Percentiles rank a stretch among this genome's conserved stretches.
Evolutionary conservation across 352 stramenopile genomes (phyloP).

Genomic region (Phytopythium litorale): DNA sequence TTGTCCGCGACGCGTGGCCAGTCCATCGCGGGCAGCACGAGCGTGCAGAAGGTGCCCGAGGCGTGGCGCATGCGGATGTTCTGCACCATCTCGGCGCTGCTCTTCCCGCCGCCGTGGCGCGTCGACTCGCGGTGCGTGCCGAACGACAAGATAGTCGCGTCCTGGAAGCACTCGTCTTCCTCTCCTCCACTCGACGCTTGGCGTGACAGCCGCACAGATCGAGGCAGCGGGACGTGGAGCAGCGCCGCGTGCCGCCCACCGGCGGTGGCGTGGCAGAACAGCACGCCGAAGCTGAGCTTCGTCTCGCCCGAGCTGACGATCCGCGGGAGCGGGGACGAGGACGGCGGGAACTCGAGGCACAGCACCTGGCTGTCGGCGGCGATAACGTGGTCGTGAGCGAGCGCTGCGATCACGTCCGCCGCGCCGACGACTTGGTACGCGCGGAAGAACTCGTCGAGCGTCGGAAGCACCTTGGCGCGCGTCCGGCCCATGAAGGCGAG

Average conservation of each 20-base stretch:
- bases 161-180: slow-evolving; percentile 45
- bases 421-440: slow-evolving; percentile 36
- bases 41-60: slow-evolving; percentile 72
- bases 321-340: neutral
- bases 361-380: slow-evolving; percentile 38
- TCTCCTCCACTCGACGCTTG: slow-evolving; percentile 5
- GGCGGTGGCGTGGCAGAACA: slow-evolving; percentile 39
- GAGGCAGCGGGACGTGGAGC: slow-evolving; percentile 54
- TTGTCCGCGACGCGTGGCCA: slow-evolving; percentile 43
- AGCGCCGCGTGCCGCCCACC: slow-evolving; percentile 18
- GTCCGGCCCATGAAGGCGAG: slow-evolving; percentile 28
- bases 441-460: slow-evolving; percentile 30
- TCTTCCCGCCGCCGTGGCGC: slow-evolving; percentile 68
- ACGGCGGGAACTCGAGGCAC: slow-evolving; percentile 45
- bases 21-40: slow-evolving; percentile 44
- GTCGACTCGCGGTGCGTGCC: slow-evolving; percentile 53
- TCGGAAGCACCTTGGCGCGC: slow-evolving; percentile 39
- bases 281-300: slow-evolving; percentile 51
- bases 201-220: slow-evolving; percentile 21
- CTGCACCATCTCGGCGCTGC: slow-evolving; percentile 69
- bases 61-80: slow-evolving; percentile 88
- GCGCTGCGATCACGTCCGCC: slow-evolving; percentile 17
- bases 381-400: slow-evolving; percentile 23
- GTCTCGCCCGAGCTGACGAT: neutral
- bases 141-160: slow-evolving; percentile 64